A percentile compares a stretch with the other conserved stretches of the same genome.
phyloP scores from a whole-genome alignment of 176 grass and related monocot species.

The Carex kokanica region DNA sequence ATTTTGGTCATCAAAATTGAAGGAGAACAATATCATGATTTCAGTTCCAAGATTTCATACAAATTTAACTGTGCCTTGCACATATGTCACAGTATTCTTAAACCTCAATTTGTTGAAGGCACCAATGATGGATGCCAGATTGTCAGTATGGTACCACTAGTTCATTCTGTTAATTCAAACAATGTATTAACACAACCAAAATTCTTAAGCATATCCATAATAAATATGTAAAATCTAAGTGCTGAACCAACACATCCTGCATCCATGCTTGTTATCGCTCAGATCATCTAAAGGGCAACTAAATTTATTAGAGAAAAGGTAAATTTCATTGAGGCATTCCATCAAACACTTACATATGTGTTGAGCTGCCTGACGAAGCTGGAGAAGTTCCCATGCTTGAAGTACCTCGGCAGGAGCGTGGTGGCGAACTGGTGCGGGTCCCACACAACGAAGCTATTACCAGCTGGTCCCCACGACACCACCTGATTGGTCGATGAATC shows the following conservation, averaged over 20 bases:
- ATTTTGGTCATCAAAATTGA: neutral
- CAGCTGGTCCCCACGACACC: conserved; percentile 52
- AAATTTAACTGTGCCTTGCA: neutral
- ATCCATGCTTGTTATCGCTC: neutral
- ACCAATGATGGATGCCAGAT: neutral
- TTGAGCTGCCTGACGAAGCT: conserved; percentile 90
- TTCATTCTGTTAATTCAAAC: neutral
- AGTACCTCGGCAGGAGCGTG: conserved; percentile 56
- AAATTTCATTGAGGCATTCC: conserved; percentile 23
- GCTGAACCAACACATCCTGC: neutral
- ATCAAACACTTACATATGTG: conserved; percentile 66
- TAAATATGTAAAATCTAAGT: neutral
- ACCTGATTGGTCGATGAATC: conserved; percentile 51
- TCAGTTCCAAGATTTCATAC: neutral
- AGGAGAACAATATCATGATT: neutral
- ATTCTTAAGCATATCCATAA: neutral
- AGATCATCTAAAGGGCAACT: conserved; percentile 16
- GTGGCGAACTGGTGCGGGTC: conserved; percentile 67
- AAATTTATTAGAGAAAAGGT: conserved; percentile 28
- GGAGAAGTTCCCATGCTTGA: conserved; percentile 87
- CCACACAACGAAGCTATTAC: conserved; percentile 79
- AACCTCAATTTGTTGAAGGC: neutral
- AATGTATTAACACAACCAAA: neutral
- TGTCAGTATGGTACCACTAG: neutral
- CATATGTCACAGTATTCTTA: neutral